These are phyloP conservation scores for Candida sp. DNA, from an alignment of 1,139 yeast genomes.

Conservation along the genomic window DNA sequence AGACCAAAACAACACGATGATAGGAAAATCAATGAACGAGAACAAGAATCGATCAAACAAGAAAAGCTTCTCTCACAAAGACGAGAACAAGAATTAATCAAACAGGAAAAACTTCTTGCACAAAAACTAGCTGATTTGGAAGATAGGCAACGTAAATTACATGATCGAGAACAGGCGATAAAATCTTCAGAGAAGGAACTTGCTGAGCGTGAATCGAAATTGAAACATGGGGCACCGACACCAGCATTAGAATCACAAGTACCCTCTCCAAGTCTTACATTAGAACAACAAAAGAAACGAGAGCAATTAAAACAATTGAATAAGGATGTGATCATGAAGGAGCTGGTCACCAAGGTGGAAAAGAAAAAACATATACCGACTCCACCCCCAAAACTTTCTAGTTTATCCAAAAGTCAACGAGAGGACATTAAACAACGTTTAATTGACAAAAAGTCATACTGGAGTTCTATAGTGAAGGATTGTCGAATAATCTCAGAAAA, in stretches of 20 bases:
- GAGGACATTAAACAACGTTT: conserved; percentile 17
- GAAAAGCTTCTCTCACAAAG: neutral
- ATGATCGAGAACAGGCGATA: conserved; percentile 3
- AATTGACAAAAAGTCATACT: conserved; percentile 20
- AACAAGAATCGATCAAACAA: neutral
- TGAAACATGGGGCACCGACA: conserved; percentile 4
- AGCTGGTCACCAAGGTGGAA: conserved; percentile 9
- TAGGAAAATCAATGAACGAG: neutral
- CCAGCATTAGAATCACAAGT: too few species aligned
- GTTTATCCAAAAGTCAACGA: conserved; percentile 8
- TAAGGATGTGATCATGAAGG: conserved; percentile 16
- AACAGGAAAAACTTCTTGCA: conserved; percentile 1
- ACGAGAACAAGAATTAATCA: conserved; percentile 2
- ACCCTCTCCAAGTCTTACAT: conserved; percentile 4
- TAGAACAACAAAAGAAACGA: conserved; percentile 12
- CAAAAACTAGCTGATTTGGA: conserved; percentile 4
- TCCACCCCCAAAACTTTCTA: neutral
- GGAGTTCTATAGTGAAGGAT: conserved; percentile 28
- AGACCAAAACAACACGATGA: neutral
- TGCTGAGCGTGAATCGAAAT: conserved; percentile 9
- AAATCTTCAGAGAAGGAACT: conserved; percentile 1
- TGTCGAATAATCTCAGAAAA: conserved; percentile 21
- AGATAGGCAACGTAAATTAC: conserved; percentile 5
- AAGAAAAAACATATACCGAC: conserved; percentile 1
- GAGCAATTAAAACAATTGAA: conserved; percentile 18